A percentile compares a stretch with the other conserved stretches of the same genome.
Conservation (phyloP, 1,284 basidiomycete genomes). For the Ceratobasidium sp. region DNA sequence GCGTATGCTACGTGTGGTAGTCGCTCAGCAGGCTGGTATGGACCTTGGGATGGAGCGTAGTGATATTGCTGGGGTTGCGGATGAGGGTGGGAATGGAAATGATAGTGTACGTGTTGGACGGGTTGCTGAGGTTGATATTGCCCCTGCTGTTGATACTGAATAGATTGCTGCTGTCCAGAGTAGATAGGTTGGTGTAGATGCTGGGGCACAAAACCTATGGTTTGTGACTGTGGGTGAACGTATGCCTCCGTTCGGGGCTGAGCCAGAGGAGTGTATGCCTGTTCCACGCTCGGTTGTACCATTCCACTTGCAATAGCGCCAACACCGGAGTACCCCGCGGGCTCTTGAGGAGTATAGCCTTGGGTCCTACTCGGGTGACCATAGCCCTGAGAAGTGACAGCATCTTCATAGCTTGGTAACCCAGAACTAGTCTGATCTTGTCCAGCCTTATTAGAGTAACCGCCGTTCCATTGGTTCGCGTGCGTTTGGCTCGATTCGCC, state of each 20-base stretch:
- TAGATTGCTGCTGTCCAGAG: slow-evolving; percentile 8
- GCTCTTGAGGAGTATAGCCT: neutral
- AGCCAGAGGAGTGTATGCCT: neutral
- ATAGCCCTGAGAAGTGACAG: neutral
- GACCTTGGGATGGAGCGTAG: neutral
- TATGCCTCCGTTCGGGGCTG: neutral
- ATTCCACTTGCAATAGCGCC: slow-evolving; percentile 2
- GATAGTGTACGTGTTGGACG: slow-evolving; percentile 8
- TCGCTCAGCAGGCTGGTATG: neutral
- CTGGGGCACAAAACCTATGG: neutral
- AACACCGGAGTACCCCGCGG: neutral
- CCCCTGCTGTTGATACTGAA: neutral
- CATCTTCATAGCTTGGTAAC: slow-evolving; percentile 15
- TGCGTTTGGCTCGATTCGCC: neutral
- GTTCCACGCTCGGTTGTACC: neutral
- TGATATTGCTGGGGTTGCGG: slow-evolving; percentile 4
- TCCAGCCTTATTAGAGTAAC: neutral
- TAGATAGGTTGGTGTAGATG: neutral
- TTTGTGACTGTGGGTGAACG: slow-evolving; percentile 1
- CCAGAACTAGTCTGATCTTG: neutral
- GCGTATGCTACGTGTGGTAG: slow-evolving; percentile 41
- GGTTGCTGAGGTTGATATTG: slow-evolving; percentile 10
- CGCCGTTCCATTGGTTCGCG: neutral
- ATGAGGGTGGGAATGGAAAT: neutral
- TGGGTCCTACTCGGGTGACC: neutral